These are phyloP conservation scores for Heterobasidion occidentale DNA, from an alignment of 1,284 basidiomycete genomes.

Conservation along the genomic window DNA sequence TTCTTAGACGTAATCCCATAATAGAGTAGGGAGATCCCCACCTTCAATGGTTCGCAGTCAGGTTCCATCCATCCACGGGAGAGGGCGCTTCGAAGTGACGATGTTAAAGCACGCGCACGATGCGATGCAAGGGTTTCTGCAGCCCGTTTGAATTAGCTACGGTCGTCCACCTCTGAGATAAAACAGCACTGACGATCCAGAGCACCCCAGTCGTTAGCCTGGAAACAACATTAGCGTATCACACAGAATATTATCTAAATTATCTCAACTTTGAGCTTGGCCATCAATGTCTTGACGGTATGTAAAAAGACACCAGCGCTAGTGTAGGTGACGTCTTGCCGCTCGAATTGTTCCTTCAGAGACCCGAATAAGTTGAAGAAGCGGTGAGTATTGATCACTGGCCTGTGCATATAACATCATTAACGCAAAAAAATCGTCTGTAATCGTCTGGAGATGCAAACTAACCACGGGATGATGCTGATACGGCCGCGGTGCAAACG, in stretches of 20 bases:
- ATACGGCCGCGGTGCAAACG: slow-evolving; percentile 47
- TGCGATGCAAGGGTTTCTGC: slow-evolving; percentile 51
- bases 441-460: neutral
- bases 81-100: slow-evolving; percentile 36
- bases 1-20: no score
- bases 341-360: slow-evolving; percentile 37
- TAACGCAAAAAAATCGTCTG: neutral
- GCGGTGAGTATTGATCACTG: slow-evolving; percentile 49
- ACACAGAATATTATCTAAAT: neutral
- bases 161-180: neutral
- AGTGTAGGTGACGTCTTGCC: slow-evolving; percentile 38
- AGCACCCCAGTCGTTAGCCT: slow-evolving; percentile 60
- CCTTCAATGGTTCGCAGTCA: slow-evolving; percentile 9
- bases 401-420: slow-evolving; percentile 19
- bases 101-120: slow-evolving; percentile 35
- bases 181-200: slow-evolving; percentile 38
- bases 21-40: no score
- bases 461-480: slow-evolving; percentile 45
- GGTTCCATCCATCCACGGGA: slow-evolving; percentile 37
- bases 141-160: neutral
- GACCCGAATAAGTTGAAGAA: slow-evolving; percentile 46
- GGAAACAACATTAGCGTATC: neutral
- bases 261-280: slow-evolving; percentile 46
- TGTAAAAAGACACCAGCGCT: slow-evolving; percentile 48
- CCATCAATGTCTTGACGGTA: slow-evolving; percentile 56